Base-by-base conservation (phyloP, 192 early-diverging fungal genomes). In the Coemansia asiatica region DNA sequence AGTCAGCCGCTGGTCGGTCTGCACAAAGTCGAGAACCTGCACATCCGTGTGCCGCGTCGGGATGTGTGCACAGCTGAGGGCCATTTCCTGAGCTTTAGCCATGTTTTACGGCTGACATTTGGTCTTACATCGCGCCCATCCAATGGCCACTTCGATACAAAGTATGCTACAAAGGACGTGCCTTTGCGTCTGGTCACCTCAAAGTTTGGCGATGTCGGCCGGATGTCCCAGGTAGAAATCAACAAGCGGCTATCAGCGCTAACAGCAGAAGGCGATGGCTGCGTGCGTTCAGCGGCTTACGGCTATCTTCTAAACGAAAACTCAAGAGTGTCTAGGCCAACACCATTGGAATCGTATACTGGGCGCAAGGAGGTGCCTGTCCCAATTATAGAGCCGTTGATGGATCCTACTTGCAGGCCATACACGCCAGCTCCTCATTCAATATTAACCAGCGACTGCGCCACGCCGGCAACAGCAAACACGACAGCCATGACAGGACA, bases 51-150 rank as follows among this genome's bases (percentile, higher is more conserved):
- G 59, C 78, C 78, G 13, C 72, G 73, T 21, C 62, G 64, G 8
- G 78, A 81, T 28, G 78, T 81, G 56, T 81, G 78, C 56, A 81
- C 78, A 0, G 69, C 78, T 8, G 78, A 81, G 49, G 78, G 78
- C 18, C 68, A 64, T 25, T 71, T 72, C 21, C 53, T 81, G 22
- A 67, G 59, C 21, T 81, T 81, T 19, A 68, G 54, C 38, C 78
- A 81, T 21, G 78, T 81, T 3, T 49, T 81, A 54, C 72, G 78
- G 6, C 69, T 81, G 64, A 81, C 72, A 2, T 81, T 81, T 59
- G 78, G 74, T n/a, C 64, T 81, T 23, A 75, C 78, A 10, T 75
- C 73, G 21, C 61, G 69, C 13, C 64, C 73, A 31, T 9, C n/a
- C 12, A 63, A 49, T 56, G 67, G 69, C 38, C 57, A 44, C n/a